Evolutionary conservation across 768 basidiomycete genomes (phyloP), one percentile per base, ranked within the genome.

Genomic region (Trametes villosa): DNA sequence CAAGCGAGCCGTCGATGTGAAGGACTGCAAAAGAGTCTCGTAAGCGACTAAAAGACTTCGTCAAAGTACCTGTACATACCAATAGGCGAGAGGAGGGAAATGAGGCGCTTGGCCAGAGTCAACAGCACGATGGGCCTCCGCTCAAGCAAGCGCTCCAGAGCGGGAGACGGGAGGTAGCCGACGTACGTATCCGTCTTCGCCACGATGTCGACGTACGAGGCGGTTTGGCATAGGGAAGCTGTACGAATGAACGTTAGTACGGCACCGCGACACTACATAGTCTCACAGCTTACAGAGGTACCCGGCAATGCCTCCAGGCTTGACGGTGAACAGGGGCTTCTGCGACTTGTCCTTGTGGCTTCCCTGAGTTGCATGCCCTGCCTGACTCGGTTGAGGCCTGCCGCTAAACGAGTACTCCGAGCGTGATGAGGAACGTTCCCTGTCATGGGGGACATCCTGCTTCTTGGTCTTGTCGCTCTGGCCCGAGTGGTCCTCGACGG

Each of bases 161-260:
- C 90, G 69, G 89, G 83, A 3, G 91, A 86, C 1, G 97, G 92
- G 29, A 99, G 74, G 74, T 96, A 96, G 0, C 97, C 97, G 64
- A 98, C 97, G 68, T 96, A 99, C n/a, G 89, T 91, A 70, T 99
- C 96, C 0, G 96, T 98, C 78, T 98, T 98, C 5, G 97, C 95
- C 65, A 83, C 89, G 71, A 99, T 97, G 72, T 96, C 94, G 44
- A 98, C 96, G 70, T 98, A 99, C 2, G 94, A 96, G 6, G 94
- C 88, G 27, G 91, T 94, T 54, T 88, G 90, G 66, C 92, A 94
- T 4, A 98, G 81, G 0, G 95, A 94, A 18, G 96, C 92, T 94
- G 54, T 22, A 15, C n/a, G n/a, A n/a, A 22, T 53, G 40, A 46
- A 13, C 15, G 36, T 40, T 7, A 45, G 44, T 22, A 45, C 1